A percentile compares a stretch with the other conserved stretches of the same genome.
phyloP scores from a whole-genome alignment of 129 eudicot genomes.

The Flaveria bidentis region DNA sequence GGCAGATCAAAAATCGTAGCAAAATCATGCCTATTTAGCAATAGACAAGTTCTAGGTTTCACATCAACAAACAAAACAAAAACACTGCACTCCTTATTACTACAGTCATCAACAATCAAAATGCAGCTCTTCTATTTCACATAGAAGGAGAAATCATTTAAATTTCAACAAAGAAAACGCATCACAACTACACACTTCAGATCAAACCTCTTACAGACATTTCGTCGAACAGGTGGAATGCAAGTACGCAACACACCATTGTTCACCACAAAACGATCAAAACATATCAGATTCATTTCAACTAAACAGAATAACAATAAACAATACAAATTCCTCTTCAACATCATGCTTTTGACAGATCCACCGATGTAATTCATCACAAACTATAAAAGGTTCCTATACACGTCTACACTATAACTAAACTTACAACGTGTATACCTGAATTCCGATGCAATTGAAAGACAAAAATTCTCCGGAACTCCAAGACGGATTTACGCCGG shows the following conservation, averaged over 20 bases:
- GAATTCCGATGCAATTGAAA: background rate
- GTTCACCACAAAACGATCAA: background rate
- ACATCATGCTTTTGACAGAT: conserved; percentile 18
- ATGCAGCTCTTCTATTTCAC: too few species aligned
- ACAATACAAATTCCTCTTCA: background rate
- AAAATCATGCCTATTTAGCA: background rate
- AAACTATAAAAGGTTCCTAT: conserved; percentile 12
- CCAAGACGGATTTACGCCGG: background rate
- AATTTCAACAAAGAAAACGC: background rate
- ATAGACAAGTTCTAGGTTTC: background rate
- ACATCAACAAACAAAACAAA: too few species aligned
- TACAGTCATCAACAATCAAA: too few species aligned
- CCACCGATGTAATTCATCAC: conserved; percentile 3
- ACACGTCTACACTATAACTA: background rate
- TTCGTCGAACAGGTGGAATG: conserved; percentile 31
- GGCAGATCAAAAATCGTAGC: background rate
- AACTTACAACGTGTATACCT: conserved; percentile 12
- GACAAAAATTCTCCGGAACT: conserved; percentile 7
- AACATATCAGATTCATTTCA: background rate
- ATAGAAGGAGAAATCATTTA: too few species aligned
- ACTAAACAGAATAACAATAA: background rate
- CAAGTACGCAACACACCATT: background rate
- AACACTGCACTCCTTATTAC: too few species aligned
- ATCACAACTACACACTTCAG: background rate
- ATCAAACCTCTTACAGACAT: conserved; percentile 18